Evolutionary conservation across 192 early-diverging fungal genomes (phyloP), one percentile per base, ranked within the genome.

Genomic region (Backusella circina): DNA sequence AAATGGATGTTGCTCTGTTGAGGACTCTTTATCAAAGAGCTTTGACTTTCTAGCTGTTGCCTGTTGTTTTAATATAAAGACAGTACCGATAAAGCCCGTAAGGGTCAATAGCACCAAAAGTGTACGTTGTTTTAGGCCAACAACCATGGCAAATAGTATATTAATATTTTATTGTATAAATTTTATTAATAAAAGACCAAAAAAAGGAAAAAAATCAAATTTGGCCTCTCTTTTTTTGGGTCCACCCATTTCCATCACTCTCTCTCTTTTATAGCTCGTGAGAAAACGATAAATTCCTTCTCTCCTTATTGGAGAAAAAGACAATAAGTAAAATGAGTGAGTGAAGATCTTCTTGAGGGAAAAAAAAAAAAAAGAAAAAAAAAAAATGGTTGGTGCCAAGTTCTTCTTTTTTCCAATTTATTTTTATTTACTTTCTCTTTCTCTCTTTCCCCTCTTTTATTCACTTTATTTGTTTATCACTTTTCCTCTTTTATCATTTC

Each of bases 381-480:
- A 68, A 67, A 68, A 35, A 10, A 18, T n/a, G 21, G 35, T 68
- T 36, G 33, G 18, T 36, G 35, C 66, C 21, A 68, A 68, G 21
- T 65, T 37, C 10, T 57, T 64, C 16, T 75, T 67, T 50, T 75
- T 75, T 38, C n/a, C 57, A 51, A 30, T 66, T 66, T 10, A 18
- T 37, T 39, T 39, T 37, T 61, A 23, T 28, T 70, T 70, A 16
- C 33, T 65, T 73, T 65, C 31, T 65, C 23, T 13, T 44, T 36
- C 32, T 38, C 65, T 68, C 37, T 75, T 33, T 21, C 54, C 33
- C 23, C 16, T 13, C 26, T 26, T 28, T 47, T 39, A 8, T 61
- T 31, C 44, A 30, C 32, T 69, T 47, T 23, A 26, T 13, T 26
- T 28, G 6, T 31, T 31, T 79, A 39, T 38, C n/a, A 36, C 30